Conservation (phyloP, 2,329 filamentous ascomycete species). For the Pseudogymnoascus sp. region DNA sequence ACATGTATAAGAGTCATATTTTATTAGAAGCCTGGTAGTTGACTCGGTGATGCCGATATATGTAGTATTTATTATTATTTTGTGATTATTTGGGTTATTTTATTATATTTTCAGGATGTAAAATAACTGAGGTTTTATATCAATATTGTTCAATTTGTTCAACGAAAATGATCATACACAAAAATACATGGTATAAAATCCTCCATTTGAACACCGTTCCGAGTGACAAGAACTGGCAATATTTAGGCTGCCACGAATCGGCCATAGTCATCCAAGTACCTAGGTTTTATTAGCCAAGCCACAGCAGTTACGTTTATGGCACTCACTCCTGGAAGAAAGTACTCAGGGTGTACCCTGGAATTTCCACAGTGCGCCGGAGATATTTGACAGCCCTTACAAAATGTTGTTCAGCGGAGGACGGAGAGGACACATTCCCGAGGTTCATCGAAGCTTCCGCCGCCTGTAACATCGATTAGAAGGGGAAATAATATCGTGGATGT, state of each 20-base stretch:
- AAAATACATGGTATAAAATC: background rate
- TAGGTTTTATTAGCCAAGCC: slow-evolving; percentile 15
- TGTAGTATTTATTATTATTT: background rate
- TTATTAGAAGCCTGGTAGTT: background rate
- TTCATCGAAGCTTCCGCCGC: slow-evolving; percentile 45
- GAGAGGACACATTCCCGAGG: slow-evolving; percentile 40
- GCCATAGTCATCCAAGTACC: slow-evolving; percentile 38
- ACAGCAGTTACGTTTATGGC: background rate
- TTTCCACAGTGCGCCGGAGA: slow-evolving; percentile 34
- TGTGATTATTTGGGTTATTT: background rate
- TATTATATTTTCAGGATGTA: background rate
- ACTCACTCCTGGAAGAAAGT: slow-evolving; percentile 38
- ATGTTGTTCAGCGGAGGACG: slow-evolving; percentile 34
- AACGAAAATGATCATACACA: background rate
- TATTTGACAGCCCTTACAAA: slow-evolving; percentile 38
- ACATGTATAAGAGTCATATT: background rate
- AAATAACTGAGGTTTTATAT: background rate
- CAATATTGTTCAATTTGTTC: background rate
- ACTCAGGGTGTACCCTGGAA: slow-evolving; percentile 35
- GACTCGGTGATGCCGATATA: background rate
- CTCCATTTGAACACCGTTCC: background rate
- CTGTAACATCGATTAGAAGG: slow-evolving; percentile 22
- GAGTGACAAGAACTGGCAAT: background rate
- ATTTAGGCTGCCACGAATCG: slow-evolving; percentile 14
- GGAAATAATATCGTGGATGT: background rate